Evolutionary conservation across 176 grass and related monocot genomes (phyloP).

Genomic region (Ampelocalamus luodianensis): DNA sequence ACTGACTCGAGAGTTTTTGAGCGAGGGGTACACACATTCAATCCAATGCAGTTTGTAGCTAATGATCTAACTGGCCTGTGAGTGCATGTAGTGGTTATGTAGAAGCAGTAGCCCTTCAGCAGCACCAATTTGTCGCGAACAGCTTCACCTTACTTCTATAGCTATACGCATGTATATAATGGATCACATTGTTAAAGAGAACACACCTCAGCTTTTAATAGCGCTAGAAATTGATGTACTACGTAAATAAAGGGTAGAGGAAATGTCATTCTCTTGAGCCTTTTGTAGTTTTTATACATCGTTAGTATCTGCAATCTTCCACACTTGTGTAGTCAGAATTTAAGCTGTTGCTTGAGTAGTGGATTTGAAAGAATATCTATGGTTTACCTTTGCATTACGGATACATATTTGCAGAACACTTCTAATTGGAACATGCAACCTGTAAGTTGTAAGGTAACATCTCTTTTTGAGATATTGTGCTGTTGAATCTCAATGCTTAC

Average conservation of each 20-base stretch:
- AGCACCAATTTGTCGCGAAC: neutral
- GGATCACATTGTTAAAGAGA: neutral
- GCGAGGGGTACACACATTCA: neutral
- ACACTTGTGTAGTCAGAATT: neutral
- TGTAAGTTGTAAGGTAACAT: neutral
- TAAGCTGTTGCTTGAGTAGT: neutral
- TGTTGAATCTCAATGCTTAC: neutral
- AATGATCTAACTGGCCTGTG: neutral
- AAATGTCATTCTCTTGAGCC: neutral
- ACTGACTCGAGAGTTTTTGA: slow-evolving; percentile 27
- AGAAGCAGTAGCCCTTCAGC: slow-evolving; percentile 13
- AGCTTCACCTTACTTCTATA: neutral
- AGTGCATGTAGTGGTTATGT: neutral
- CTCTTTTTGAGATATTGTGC: neutral
- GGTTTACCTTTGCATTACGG: neutral
- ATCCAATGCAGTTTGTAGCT: neutral
- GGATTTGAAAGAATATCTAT: neutral
- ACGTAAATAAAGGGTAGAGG: slow-evolving; percentile 1
- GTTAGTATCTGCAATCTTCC: neutral
- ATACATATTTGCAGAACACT: neutral
- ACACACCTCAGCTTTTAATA: neutral
- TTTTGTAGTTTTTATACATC: neutral
- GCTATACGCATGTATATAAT: slow-evolving; percentile 22
- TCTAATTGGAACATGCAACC: neutral
- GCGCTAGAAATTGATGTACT: neutral